A percentile compares a stretch with the other conserved stretches of the same genome.
Evolutionary conservation across 208 protist species (phyloP).

Genomic region (Trypanosoma vivax): DNA sequence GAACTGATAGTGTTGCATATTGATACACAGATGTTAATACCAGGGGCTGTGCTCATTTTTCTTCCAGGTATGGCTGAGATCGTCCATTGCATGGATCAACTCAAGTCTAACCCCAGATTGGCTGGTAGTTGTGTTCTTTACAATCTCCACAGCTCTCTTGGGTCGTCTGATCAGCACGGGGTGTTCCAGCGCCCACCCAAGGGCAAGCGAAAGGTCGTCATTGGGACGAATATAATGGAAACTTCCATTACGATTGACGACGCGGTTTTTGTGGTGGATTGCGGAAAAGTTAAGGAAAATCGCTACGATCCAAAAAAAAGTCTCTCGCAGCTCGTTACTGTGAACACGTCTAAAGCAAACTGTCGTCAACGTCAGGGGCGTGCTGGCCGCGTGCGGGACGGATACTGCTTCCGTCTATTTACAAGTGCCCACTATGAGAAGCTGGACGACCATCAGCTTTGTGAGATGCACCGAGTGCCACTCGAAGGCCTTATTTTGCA

Average conservation of each 20-base stretch:
- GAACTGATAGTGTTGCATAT: conserved; percentile 87
- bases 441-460: conserved; percentile 87
- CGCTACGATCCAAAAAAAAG: conserved; percentile 82
- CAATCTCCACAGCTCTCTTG: conserved; percentile 92
- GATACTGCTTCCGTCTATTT: conserved; percentile 94
- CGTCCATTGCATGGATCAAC: conserved; percentile 74
- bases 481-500: conserved; percentile 94
- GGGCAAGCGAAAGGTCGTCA: conserved; percentile 92
- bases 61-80: conserved; percentile 95
- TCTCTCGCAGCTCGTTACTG: conserved; percentile 78
- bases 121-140: conserved; percentile 58
- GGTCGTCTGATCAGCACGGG: conserved; percentile 86
- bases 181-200: conserved; percentile 87
- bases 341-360: conserved; percentile 92
- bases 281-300: conserved; percentile 94
- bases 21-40: conserved; percentile 36
- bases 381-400: conserved; percentile 94
- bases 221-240: conserved; percentile 97
- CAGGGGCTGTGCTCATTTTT: conserved; percentile 94
- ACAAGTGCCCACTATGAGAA: conserved; percentile 76
- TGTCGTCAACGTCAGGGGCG: conserved; percentile 93
- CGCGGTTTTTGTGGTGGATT: conserved; percentile 96
- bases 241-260: conserved; percentile 98
- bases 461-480: conserved; percentile 95
- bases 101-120: conserved; percentile 57